Evolutionary conservation across 352 stramenopile genomes (phyloP).

Genomic region (Phytophthora parvispora): DNA sequence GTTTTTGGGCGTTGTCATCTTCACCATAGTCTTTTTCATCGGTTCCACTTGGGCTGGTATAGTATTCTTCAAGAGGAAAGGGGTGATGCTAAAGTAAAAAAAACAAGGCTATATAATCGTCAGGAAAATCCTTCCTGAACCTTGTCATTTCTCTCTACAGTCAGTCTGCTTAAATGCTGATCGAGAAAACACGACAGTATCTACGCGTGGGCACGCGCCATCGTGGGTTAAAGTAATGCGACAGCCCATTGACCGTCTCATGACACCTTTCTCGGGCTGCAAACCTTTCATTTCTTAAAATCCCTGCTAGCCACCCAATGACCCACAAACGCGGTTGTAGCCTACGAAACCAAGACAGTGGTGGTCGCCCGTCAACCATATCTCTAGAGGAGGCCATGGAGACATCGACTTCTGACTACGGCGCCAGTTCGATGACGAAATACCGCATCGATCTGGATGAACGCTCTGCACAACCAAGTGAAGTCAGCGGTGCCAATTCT

Average conservation of each 20-base stretch:
- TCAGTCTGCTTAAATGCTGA: too few relatives aligned
- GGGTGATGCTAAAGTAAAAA: constrained; percentile 36
- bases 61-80: constrained; percentile 36
- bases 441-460: background rate
- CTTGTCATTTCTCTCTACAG: too few relatives aligned
- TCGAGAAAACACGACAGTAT: too few relatives aligned
- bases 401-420: background rate
- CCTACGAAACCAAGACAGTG: background rate
- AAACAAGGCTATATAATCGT: background rate
- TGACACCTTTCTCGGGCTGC: background rate
- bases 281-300: background rate
- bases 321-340: background rate
- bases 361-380: background rate
- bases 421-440: background rate
- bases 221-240: background rate
- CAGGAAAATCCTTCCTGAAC: too few relatives aligned
- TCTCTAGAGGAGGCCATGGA: constrained; percentile 1
- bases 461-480: background rate
- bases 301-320: background rate
- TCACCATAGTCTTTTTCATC: constrained; percentile 41
- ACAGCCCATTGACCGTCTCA: background rate
- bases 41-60: constrained; percentile 25
- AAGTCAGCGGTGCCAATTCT: background rate
- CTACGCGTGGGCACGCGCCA: background rate
- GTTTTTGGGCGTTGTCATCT: constrained; percentile 48